Evolutionary conservation across 768 basidiomycete genomes (phyloP), one percentile per base, ranked within the genome.

Genomic region (Tricholoma bakamatsutake): DNA sequence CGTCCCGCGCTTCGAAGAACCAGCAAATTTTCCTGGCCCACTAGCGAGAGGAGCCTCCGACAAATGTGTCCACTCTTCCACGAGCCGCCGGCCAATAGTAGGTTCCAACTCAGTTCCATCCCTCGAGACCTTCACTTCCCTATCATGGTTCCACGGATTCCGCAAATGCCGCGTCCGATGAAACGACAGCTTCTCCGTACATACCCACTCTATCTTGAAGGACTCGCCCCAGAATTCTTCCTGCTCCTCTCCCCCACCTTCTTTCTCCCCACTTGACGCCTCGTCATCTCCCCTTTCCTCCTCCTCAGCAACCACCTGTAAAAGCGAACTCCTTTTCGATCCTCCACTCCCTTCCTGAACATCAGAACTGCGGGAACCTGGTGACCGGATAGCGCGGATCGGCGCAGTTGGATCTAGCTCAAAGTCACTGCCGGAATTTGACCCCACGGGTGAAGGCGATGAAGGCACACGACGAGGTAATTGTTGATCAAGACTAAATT

Each of bases 41-140:
- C 17, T 21, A 2, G 50, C 34, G 24, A 43, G 61, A 49, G 50
- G 62, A n/a, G 53, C 58, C 47, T 59, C 62, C 18, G 63, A 60
- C 17, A 78, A 69, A 46, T 58, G 66, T 40, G 73, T 67, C 90
- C 90, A 93, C 60, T 89, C 86, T 5, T 84, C 82, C 54, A 94
- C 53, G 37, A 94, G 68, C 59, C 69, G 74, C 61, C 82, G 77
- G 24, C 90, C 90, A 12, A 90, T 80, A 1, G 64, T 64, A 2
- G 94, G 93, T 66, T 98, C 95, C 17, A 98, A 67, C 66, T 98
- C 95, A 1, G 94, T 97, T 15, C 95, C 95, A 66, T 95, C 92
- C 48, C 90, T 76, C 11, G 90, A 93, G 7, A 90, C 83, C 73
- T 90, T 88, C 45, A 90, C 78, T 64, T 90, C 85, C 50, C 82